Base-by-base conservation (phyloP, 495 filamentous ascomycete genomes). In the Sordaria brevicollis region DNA sequence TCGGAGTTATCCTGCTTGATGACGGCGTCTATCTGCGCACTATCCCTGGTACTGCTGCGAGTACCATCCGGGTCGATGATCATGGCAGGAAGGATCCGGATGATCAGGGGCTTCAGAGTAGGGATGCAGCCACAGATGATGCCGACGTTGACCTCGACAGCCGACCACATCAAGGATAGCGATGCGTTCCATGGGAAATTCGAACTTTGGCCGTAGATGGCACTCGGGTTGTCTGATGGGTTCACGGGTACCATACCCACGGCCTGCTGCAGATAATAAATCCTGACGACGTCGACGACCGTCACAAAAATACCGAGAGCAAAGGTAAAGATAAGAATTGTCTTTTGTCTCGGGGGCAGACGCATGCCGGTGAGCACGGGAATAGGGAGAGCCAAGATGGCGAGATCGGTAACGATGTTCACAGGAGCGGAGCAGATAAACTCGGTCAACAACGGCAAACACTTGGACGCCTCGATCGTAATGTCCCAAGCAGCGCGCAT, bases 101-200 rank as follows among this genome's bases (percentile, higher is more conserved):
- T 87, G 68, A 93, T 88, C 19, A 97, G 83, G 15, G 94, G 94
- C 75, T 97, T 97, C 71, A 97, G 81, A 21, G 91, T 94, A 15
- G 93, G 94, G 34, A 96, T 89, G 74, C 93, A 97, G 65, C 89
- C 93, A 70, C 92, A 95, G 49, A 94, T 90, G 68, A 97, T 91
- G 8, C 93, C 93, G 8, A 93, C 83, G 74, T 96, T 93, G 78
- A 97, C 92, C 78, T 97, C 93, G 70, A 97, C 87, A 9, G 89
- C 91, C 19, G 91, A 94, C 93, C 93, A 97, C 90, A 97, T 93
- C 76, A 96, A 91, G 0, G 92, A 91, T 2, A 92, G 78, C 4
- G 93, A 91, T 4, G 90, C 93, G 78, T 93, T 92, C 90, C 88
- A 90, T 76, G 79, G 78, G 72, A 87, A 87, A 39, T 81, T 77